phyloP scores from a whole-genome alignment of 305 asterid species.

The Fraxinus ornus region DNA sequence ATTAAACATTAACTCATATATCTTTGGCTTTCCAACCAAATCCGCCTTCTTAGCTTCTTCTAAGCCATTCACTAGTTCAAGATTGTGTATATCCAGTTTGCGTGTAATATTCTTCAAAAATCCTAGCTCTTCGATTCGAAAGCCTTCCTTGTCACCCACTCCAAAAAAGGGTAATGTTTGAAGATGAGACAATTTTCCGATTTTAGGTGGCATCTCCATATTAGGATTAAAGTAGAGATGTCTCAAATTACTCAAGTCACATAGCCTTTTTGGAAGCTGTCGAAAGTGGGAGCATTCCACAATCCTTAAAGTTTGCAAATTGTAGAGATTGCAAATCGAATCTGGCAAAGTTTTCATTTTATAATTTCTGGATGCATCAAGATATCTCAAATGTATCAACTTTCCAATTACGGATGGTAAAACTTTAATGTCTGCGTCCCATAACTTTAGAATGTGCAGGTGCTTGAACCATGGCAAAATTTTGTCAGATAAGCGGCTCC shows the following conservation, averaged over 20 bases:
- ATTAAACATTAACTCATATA: background rate
- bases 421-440: background rate
- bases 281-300: fast-evolving
- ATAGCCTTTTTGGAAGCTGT: background rate
- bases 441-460: background rate
- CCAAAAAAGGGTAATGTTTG: too few relatives aligned
- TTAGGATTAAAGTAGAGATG: background rate
- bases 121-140: too few relatives aligned
- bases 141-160: too few relatives aligned
- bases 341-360: background rate
- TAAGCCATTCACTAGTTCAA: background rate
- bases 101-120: constrained; percentile 10
- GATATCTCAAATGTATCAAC: constrained; percentile 3
- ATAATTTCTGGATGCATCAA: background rate
- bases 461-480: background rate
- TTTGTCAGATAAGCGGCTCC: background rate
- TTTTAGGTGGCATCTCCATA: background rate
- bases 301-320: background rate
- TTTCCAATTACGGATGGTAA: background rate
- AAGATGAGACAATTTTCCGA: constrained; percentile 22
- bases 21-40: background rate
- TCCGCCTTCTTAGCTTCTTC: constrained; percentile 16
- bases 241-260: constrained; percentile 21
- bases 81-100: background rate
- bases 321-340: background rate